Percentiles rank a stretch among this genome's conserved stretches.
Evolutionary conservation across 352 stramenopile species (phyloP).

Genomic region (Phytopythium ostracodes): DNA sequence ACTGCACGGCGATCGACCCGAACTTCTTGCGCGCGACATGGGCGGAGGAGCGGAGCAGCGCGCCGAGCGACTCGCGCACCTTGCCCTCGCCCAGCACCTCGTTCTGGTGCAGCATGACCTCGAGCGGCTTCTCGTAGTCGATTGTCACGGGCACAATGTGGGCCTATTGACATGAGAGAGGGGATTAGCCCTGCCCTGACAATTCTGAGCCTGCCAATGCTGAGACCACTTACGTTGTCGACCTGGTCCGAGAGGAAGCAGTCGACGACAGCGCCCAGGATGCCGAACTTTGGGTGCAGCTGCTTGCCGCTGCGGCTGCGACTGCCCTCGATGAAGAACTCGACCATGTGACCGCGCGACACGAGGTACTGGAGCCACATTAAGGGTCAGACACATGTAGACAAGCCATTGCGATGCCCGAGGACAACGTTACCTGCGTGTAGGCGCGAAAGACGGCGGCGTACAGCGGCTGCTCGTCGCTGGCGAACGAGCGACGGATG

Average conservation of each 20-base stretch:
- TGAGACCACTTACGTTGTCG: slow-evolving; percentile 53
- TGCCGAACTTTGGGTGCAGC: slow-evolving; percentile 76
- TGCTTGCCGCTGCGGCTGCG: slow-evolving; percentile 83
- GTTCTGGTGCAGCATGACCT: slow-evolving; percentile 79
- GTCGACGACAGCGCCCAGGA: slow-evolving; percentile 69
- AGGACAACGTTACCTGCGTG: slow-evolving; percentile 32
- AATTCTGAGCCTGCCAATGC: neutral
- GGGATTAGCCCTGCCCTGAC: neutral
- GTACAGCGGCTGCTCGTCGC: slow-evolving; percentile 64
- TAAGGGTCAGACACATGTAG: neutral
- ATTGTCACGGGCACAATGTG: slow-evolving; percentile 83
- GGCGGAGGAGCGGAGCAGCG: slow-evolving; percentile 64
- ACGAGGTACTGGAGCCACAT: slow-evolving; percentile 49
- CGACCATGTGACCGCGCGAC: slow-evolving; percentile 67
- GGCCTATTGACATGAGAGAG: slow-evolving; percentile 28
- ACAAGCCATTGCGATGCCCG: neutral
- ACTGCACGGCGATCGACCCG: slow-evolving; percentile 77
- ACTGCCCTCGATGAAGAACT: slow-evolving; percentile 87
- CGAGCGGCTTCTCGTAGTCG: slow-evolving; percentile 83
- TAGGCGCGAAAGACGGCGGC: slow-evolving; percentile 76
- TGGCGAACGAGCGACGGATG: slow-evolving; percentile 65
- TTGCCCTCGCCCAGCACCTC: slow-evolving; percentile 78
- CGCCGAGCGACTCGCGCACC: slow-evolving; percentile 70
- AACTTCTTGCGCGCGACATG: slow-evolving; percentile 76
- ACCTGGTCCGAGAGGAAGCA: slow-evolving; percentile 64